Percentiles rank a stretch among this genome's conserved stretches.
Conservation (phyloP, 495 filamentous ascomycete genomes). For the Xylaria acuta region DNA sequence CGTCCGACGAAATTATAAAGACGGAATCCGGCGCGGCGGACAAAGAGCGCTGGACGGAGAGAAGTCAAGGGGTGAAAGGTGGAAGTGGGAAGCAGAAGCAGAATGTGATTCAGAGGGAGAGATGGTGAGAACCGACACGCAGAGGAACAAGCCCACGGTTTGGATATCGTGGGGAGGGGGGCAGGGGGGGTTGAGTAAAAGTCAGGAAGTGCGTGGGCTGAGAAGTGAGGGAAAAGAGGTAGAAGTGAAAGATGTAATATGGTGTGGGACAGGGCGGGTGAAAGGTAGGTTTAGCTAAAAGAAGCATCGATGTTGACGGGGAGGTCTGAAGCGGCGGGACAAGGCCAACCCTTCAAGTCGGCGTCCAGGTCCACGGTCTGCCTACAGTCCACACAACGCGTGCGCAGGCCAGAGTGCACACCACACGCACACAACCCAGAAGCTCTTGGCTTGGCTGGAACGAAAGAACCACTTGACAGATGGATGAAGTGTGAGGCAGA, state of each 20-base stretch:
- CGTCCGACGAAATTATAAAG: not conserved
- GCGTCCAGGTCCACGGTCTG: slow-evolving; percentile 34
- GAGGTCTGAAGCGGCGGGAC: slow-evolving; percentile 46
- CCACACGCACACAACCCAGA: slow-evolving; percentile 1
- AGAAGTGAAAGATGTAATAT: slow-evolving; percentile 41
- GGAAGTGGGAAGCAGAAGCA: slow-evolving; percentile 22
- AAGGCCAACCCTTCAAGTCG: slow-evolving; percentile 40
- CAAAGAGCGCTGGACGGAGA: slow-evolving; percentile 10
- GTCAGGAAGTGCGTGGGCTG: slow-evolving; percentile 7
- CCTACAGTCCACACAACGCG: slow-evolving; percentile 28
- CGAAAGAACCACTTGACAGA: not conserved
- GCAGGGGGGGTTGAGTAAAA: slow-evolving; percentile 3
- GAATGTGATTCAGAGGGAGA: not conserved
- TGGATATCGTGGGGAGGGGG: not conserved
- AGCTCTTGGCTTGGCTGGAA: not conserved
- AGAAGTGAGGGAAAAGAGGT: slow-evolving; percentile 19
- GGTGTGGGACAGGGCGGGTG: slow-evolving; percentile 44
- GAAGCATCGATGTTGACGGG: slow-evolving; percentile 39
- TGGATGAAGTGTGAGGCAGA: slow-evolving; percentile 7
- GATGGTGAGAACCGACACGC: not conserved
- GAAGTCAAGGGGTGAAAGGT: slow-evolving; percentile 16
- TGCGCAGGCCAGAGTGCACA: slow-evolving; percentile 18
- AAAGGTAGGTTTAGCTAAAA: slow-evolving; percentile 40
- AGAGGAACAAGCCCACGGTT: not conserved
- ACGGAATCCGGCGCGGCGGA: slow-evolving; percentile 5